A percentile compares a stretch with the other conserved stretches of the same genome.
Evolutionary conservation across 441 rosid species (phyloP).

Genomic region (Melastoma candidum): DNA sequence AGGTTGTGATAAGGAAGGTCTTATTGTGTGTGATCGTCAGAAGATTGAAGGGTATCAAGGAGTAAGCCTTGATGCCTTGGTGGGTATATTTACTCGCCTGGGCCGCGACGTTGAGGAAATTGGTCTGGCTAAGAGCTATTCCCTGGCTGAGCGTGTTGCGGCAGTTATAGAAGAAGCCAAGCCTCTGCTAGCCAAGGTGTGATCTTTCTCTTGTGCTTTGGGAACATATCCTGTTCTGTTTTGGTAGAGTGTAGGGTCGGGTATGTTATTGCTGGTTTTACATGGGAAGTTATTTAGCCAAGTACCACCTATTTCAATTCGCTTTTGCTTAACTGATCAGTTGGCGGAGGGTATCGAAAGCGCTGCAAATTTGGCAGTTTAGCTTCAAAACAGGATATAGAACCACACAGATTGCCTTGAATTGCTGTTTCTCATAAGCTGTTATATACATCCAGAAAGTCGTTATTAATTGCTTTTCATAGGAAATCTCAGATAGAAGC

Average conservation of each 20-base stretch:
- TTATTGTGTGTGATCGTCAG: constrained; percentile 82
- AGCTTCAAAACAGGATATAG: too few species aligned
- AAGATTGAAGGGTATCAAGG: constrained; percentile 81
- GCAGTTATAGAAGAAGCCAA: constrained; percentile 79
- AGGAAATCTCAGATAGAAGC: constrained; percentile 87
- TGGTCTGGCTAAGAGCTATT: constrained; percentile 56
- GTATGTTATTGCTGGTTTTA: too few species aligned
- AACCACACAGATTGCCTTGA: neutral
- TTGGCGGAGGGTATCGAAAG: too few species aligned
- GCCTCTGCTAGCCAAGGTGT: constrained; percentile 83
- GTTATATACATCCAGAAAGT: constrained; percentile 12
- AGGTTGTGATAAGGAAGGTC: constrained; percentile 70
- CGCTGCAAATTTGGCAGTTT: too few species aligned
- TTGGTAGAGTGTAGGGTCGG: neutral
- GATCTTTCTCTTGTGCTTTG: constrained; percentile 21
- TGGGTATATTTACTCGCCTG: constrained; percentile 81
- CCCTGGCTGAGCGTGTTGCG: constrained; percentile 67
- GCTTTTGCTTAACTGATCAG: too few species aligned
- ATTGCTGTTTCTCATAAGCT: neutral
- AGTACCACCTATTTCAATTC: too few species aligned
- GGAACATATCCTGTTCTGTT: neutral
- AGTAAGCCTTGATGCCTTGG: constrained; percentile 83
- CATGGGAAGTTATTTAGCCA: too few species aligned
- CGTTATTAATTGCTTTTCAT: constrained; percentile 38
- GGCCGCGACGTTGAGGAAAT: constrained; percentile 82